Evolutionary conservation across 148 eudicot genomes (phyloP), one percentile per base, ranked within the genome.

Genomic region (Vaccinium vitisidaea): DNA sequence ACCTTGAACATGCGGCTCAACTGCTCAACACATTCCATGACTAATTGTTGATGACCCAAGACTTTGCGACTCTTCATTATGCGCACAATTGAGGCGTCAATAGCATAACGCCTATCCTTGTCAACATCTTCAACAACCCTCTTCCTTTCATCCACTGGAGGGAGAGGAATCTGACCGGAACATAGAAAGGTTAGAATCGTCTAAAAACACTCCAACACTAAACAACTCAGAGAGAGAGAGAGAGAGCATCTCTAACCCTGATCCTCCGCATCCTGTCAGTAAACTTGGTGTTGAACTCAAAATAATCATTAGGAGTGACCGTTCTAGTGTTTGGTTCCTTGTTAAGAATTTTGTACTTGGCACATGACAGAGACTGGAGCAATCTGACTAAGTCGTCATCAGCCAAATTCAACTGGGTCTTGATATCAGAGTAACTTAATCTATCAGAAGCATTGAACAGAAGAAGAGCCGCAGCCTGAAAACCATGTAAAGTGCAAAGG

Each of bases 31-130:
- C 92, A 90, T 79, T 90, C 92, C 80, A 82, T 71, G 25, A 90
- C 90, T 65, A 88, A 59, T 83, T 88, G 91, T 32, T 90, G 91
- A 84, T 90, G 87, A 36, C 86, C 86, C 80, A 90, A 63, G 65
- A 86, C 87, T 83, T 88, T 90, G 18, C 88, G 88, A 75, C 87
- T 82, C 77, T 90, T 90, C 91, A 90, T 90, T 13, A 88, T 90
- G 54, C 90, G 91, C 77, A 90, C 91, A 85, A 90, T 81, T 65
- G 90, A 80, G 54, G 92, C 90, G 61, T 90, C 92, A 83, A 90
- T 88, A 18, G 92, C 90, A 81, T 90, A 88, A 52, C 90, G 90
- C 56, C 92, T 88, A 80, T 88, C 92, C 75, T 90, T 88, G 89
- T 86, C 92, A 83, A 90, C 90, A 81, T 90, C 90, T 86, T 90